Evolutionary conservation across 805 yeast genomes (phyloP).

Genomic region (Candida insectalens): DNA sequence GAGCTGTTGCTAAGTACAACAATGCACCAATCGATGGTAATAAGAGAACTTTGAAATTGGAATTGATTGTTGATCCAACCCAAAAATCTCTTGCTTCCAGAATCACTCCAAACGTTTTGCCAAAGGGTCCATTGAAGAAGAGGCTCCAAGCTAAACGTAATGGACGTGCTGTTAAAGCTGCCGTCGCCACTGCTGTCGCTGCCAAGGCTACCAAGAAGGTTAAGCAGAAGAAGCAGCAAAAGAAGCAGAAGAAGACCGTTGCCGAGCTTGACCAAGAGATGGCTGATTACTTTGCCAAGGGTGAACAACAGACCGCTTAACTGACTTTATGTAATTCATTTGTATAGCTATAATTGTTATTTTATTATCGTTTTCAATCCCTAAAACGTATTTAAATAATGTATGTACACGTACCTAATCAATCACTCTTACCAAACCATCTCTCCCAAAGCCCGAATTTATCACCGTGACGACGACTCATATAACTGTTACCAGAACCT

Average conservation of each 20-base stretch:
- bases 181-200: conserved; percentile 9
- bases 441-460: conserved; percentile 13
- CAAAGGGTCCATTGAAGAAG: conserved; percentile 5
- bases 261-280: conserved; percentile 96
- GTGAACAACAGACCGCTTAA: conserved; percentile 15
- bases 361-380: too few relatives aligned
- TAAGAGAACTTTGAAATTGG: conserved; percentile 61
- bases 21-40: conserved; percentile 94
- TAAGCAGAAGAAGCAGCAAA: conserved; percentile 13
- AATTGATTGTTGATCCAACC: conserved; percentile 78
- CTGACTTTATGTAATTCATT: too few relatives aligned
- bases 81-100: conserved; percentile 67
- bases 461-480: conserved; percentile 32
- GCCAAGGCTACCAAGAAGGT: conserved; percentile 39
- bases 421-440: conserved; percentile 1
- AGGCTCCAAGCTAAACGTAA: conserved; percentile 6
- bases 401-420: not conserved
- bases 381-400: too few relatives aligned
- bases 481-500: conserved; percentile 56
- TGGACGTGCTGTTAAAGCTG: conserved; percentile 17
- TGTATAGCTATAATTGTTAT: too few relatives aligned
- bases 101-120: conserved; percentile 40
- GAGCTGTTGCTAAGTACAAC: conserved; percentile 76
- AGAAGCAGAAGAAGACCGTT: conserved; percentile 55
- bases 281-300: conserved; percentile 84